Base-by-base conservation (phyloP, 2,329 filamentous ascomycete species). In the Sphaerulina populicola region DNA sequence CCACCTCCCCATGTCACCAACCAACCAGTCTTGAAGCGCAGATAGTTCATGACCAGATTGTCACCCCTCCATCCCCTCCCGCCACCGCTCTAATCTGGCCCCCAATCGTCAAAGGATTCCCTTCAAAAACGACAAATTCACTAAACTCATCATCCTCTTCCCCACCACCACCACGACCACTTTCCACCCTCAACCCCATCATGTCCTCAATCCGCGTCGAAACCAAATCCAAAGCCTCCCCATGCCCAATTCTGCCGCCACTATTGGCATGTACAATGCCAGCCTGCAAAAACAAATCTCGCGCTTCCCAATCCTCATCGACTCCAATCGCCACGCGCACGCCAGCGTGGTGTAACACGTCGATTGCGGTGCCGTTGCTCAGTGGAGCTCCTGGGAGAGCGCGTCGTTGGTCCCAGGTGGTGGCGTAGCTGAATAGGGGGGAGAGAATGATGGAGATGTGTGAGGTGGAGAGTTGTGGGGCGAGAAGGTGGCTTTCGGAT, bases 101-200 rank as follows among this genome's bases (percentile, higher is more conserved):
- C 4, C 75, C 77, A 61, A 83, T 77, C 58, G 81, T 74, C 54
- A 86, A 61, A 15, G 82, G 82, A 57, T 72, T 80, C 0, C 81
- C 81, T 62, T 85, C 81, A 47, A 74, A 80, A 5, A 85, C 71
- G 2, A 83, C 72, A 67, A 83, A 85, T 56, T 84, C 70, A 8
- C 47, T 47, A 23, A 50, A 58, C 33, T 56, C 54, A 47, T 61
- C 57, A 30, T 53, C 55, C 21, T 53, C 41, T 31, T 54, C 42
- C 21, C 4, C 18, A 3, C 4, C 18, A 3, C 2, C 18, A 2
- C 18, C 18, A 18, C 18, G 2, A 18, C 18, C 18, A 18, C 18
- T 18, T 18, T 18, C 18, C 18, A 2, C 18, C 18, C 57, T 27
- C 1, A 78, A 57, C 0, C 80, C 80, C 10, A 85, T 65, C 9